These are phyloP conservation scores for Naganishia sp. DNA, from an alignment of 1,284 basidiomycete species.

Conservation along the genomic window DNA sequence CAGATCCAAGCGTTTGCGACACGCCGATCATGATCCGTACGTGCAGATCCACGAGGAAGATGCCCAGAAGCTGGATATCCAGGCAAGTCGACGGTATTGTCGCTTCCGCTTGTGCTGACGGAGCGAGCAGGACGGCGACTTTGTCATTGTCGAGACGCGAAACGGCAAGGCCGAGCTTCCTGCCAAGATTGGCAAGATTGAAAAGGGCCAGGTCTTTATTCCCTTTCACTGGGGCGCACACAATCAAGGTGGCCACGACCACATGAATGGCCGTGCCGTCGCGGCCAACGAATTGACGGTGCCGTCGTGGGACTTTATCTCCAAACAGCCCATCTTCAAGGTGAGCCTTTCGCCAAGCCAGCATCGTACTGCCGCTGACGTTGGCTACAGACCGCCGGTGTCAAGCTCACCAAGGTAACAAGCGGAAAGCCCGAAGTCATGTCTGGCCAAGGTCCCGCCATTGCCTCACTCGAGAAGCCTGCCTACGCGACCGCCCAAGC, in stretches of 20 bases:
- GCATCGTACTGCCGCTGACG: background rate
- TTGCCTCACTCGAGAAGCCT: constrained; percentile 26
- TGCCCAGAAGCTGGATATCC: constrained; percentile 24
- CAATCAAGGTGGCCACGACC: constrained; percentile 24
- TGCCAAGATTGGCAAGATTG: constrained; percentile 33
- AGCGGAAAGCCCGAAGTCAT: constrained; percentile 27
- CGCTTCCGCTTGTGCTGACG: background rate
- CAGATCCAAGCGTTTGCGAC: constrained; percentile 27
- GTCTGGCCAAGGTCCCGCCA: constrained; percentile 22
- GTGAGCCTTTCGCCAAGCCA: background rate
- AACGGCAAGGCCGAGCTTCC: constrained; percentile 29
- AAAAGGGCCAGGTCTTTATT: constrained; percentile 32
- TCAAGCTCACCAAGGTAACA: constrained; percentile 31
- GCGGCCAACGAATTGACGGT: constrained; percentile 32
- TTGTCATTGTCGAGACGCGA: constrained; percentile 27
- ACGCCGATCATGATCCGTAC: constrained; percentile 29
- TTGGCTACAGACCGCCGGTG: constrained; percentile 19
- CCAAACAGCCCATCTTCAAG: constrained; percentile 32
- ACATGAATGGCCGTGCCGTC: constrained; percentile 28
- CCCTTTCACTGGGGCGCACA: constrained; percentile 31
- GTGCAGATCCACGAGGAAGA: constrained; percentile 31
- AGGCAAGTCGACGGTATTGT: background rate
- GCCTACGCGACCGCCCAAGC: constrained; percentile 20
- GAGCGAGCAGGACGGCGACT: constrained; percentile 27
- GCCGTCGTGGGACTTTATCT: constrained; percentile 28